Conservation (phyloP, 2,329 filamentous ascomycete genomes). For the Beauveria rudraprayagi region DNA sequence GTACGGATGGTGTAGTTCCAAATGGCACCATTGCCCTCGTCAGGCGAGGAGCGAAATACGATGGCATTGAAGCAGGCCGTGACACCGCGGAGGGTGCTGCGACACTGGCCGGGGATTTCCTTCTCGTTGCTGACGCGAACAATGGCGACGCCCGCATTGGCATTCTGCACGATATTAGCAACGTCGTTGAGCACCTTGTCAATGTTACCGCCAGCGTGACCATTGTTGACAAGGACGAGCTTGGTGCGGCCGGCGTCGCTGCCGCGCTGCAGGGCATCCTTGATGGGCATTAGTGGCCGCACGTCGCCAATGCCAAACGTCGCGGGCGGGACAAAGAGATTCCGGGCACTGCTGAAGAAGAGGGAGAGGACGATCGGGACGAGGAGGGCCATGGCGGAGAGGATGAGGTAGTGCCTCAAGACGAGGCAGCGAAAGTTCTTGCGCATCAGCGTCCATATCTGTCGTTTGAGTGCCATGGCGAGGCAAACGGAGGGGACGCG, state of each 20-base stretch:
- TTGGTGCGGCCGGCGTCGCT: slow-evolving; percentile 52
- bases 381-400: slow-evolving; percentile 48
- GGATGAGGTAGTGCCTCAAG: slow-evolving; percentile 43
- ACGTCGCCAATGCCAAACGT: slow-evolving; percentile 63
- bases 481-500: slow-evolving; percentile 5
- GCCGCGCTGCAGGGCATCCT: slow-evolving; percentile 52
- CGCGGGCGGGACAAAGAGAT: slow-evolving; percentile 73
- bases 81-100: slow-evolving; percentile 55
- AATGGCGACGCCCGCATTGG: slow-evolving; percentile 46
- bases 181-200: slow-evolving; percentile 60
- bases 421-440: slow-evolving; percentile 56
- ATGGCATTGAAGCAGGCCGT: slow-evolving; percentile 66
- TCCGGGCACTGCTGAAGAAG: slow-evolving; percentile 65
- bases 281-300: slow-evolving; percentile 53
- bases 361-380: slow-evolving; percentile 50
- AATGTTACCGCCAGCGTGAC: slow-evolving; percentile 60
- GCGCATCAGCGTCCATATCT: slow-evolving; percentile 51
- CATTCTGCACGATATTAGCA: slow-evolving; percentile 45
- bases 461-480: slow-evolving; percentile 45
- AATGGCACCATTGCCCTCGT: slow-evolving; percentile 53
- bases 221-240: slow-evolving; percentile 73
- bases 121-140: slow-evolving; percentile 44
- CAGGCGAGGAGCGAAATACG: slow-evolving; percentile 67
- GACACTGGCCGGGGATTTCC: slow-evolving; percentile 56
- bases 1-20: slow-evolving; percentile 86